Conservation (phyloP, 1,284 basidiomycete genomes). For the Pseudozyma flocculosa region DNA sequence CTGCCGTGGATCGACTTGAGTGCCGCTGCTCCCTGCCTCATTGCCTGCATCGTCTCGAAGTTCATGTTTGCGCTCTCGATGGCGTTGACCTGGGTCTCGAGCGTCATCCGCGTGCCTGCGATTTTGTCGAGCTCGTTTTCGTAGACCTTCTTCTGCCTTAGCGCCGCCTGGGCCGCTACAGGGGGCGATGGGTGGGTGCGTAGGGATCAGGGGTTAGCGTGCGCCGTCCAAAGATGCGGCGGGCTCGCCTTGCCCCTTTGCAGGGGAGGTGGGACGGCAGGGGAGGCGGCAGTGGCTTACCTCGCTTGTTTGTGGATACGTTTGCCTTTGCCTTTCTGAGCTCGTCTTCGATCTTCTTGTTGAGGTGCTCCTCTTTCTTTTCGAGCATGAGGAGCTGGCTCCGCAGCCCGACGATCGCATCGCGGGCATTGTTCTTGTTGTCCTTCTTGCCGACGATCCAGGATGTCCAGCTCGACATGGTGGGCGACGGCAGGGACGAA, state of each 20-base stretch:
- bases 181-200: too few relatives aligned
- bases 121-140: conserved; percentile 87
- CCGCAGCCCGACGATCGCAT: conserved; percentile 60
- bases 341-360: conserved; percentile 97
- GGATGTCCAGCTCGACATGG: conserved; percentile 56
- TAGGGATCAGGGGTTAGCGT: too few relatives aligned
- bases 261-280: too few relatives aligned
- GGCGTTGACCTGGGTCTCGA: conserved; percentile 95
- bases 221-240: too few relatives aligned
- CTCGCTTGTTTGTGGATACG: conserved; percentile 87
- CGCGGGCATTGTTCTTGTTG: conserved; percentile 57
- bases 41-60: conserved; percentile 93
- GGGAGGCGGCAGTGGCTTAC: too few relatives aligned
- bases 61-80: conserved; percentile 98
- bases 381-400: conserved; percentile 77
- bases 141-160: conserved; percentile 89
- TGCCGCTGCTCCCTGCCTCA: conserved; percentile 93
- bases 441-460: conserved; percentile 55
- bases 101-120: conserved; percentile 81
- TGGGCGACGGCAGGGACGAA: too few relatives aligned
- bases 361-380: conserved; percentile 97
- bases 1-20: conserved; percentile 88
- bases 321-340: conserved; percentile 86
- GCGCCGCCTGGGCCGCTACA: conserved; percentile 67
- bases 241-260: too few relatives aligned